Evolutionary conservation across 371 early-diverging fungal genomes (phyloP).

Genomic region (Lichtheimia ramosa): DNA sequence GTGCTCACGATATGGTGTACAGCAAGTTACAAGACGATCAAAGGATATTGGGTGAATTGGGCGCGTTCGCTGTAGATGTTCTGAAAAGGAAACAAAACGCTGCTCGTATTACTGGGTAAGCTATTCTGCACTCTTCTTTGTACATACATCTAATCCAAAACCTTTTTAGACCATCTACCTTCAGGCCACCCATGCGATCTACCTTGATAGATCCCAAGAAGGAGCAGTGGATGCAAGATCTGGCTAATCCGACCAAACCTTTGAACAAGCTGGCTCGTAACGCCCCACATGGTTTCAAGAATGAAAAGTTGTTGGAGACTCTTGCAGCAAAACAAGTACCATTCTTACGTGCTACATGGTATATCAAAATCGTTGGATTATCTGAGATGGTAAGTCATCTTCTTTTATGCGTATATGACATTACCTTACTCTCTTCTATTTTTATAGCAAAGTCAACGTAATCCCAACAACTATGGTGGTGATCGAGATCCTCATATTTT

Average conservation of each 20-base stretch:
- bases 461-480: conserved; percentile 23
- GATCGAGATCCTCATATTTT: conserved; percentile 22
- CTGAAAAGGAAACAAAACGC: conserved; percentile 53
- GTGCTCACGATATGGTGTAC: conserved; percentile 53
- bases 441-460: conserved; percentile 25
- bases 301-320: conserved; percentile 63
- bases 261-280: conserved; percentile 58
- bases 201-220: conserved; percentile 57
- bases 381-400: conserved; percentile 54
- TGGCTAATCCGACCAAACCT: conserved; percentile 53
- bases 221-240: conserved; percentile 64
- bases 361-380: conserved; percentile 66
- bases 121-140: not conserved
- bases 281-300: conserved; percentile 68
- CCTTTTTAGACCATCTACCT: conserved; percentile 45
- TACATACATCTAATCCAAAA: not conserved
- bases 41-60: conserved; percentile 50
- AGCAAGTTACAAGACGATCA: conserved; percentile 54
- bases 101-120: conserved; percentile 54
- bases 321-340: conserved; percentile 65
- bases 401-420: no score
- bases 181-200: conserved; percentile 57
- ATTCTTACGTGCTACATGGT: conserved; percentile 74
- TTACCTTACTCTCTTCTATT: not conserved
- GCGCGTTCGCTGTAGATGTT: conserved; percentile 60